A percentile compares a stretch with the other conserved stretches of the same genome.
These are phyloP conservation scores for Mycena crocata DNA, from an alignment of 768 basidiomycete genomes.

Conservation along the genomic window DNA sequence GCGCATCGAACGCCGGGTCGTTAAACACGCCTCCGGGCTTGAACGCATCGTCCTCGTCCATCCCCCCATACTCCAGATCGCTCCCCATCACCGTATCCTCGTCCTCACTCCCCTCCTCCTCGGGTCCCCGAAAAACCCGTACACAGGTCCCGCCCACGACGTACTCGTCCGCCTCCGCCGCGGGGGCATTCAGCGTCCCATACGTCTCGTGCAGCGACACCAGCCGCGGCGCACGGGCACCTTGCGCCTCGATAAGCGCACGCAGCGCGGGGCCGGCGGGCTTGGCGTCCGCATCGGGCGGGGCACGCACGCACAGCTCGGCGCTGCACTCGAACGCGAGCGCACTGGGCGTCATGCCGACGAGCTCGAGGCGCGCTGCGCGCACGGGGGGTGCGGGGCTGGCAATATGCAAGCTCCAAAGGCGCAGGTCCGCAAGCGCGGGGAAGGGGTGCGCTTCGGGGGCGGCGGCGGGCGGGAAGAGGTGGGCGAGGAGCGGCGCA, in stretches of 20 bases:
- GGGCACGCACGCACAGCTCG: conserved; percentile 9
- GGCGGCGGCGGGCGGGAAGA: conserved; percentile 25
- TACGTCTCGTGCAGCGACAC: conserved; percentile 3
- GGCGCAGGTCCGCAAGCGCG: conserved; percentile 6
- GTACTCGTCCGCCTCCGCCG: conserved; percentile 32
- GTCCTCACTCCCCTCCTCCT: conserved; percentile 24
- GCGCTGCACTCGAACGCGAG: background rate
- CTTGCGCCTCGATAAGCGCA: background rate
- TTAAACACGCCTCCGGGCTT: conserved; percentile 49
- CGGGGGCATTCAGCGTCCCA: no score
- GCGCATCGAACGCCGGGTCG: conserved; percentile 50
- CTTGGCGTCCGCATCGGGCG: background rate
- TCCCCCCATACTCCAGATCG: conserved; percentile 4
- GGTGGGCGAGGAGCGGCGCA: conserved; percentile 44
- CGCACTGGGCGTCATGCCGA: background rate
- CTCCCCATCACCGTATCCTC: conserved; percentile 28
- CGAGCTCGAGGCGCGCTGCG: conserved; percentile 26
- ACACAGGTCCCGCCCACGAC: conserved; percentile 30
- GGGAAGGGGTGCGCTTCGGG: conserved; percentile 1
- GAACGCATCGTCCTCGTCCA: conserved; percentile 38
- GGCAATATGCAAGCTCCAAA: background rate
- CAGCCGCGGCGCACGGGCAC: background rate
- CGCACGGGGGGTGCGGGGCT: background rate
- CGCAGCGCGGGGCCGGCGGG: background rate
- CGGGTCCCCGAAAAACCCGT: conserved; percentile 18